Evolutionary conservation across 208 protist species (phyloP), one percentile per base, ranked within the genome.

Genomic region (Leishmania tarentolae): DNA sequence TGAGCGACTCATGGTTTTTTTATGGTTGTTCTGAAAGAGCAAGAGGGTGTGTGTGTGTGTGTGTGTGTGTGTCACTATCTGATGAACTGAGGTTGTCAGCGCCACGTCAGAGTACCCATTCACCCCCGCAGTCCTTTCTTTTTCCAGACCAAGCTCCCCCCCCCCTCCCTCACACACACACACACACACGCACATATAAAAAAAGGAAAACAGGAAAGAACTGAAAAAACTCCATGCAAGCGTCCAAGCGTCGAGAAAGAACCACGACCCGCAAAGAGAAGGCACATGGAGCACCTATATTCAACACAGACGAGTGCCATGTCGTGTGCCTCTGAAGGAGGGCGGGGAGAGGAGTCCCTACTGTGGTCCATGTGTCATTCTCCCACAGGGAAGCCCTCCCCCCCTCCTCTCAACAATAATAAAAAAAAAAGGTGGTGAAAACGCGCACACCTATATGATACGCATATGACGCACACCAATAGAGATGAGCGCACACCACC

Each of bases 1-100:
- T 44, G 57, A 44, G 68, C 31, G 40, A 31, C 40, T 42, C 28
- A 56, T 76, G 21, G n/a, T 73, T 79, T 83, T 15, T 47, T 79
- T 83, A 1, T 31, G 44, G 4, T 59, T 65, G 15, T 37, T 46
- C 37, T 42, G 37, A 74, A 28, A 74, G 13, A 53, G 31, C 2
- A 40, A 35, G 46, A 19, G 37, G n/a, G 17, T 28, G 11, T 24
- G 17, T 35, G 21, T 40, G 24, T 31, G 35, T 31, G 19, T 47
- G 21, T 47, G 21, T 15, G 40, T 50, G 66, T 40, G 70, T 40
- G 4, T 74, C n/a, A 17, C 17, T 17, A 46, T 57, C n/a, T 24
- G 40, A 13, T 31, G 61, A 17, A 19, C n/a, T 81, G 37, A 74
- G 13, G 61, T 31, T 1, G 28, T 82, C 31, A 56, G 75, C 19